Base-by-base conservation (phyloP, 345 rosid genomes). In the Chamaenerion angustifolium region DNA sequence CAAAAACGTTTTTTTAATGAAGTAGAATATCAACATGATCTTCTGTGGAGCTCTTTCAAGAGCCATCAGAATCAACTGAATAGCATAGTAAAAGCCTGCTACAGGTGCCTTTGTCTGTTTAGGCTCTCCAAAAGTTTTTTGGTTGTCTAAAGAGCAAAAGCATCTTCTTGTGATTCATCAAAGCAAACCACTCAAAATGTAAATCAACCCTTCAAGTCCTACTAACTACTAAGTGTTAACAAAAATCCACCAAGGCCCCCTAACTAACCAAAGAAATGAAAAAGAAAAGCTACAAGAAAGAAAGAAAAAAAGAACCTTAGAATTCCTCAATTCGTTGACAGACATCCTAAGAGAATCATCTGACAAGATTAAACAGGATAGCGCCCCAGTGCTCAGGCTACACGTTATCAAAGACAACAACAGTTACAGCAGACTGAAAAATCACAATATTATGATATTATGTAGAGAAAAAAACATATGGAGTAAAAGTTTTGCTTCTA, bases 361-460 rank as follows among this genome's bases (percentile, higher is more conserved):
- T 1, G 90, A 84, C 16, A 87, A 77, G 64, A 92, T 74, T 76
- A 87, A 68, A 48, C 95, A 79, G 25, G 96, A 87, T 41, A 92
- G 58, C n/a, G 81, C 95, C 62, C 98, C 98, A 31, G 96, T 82
- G 65, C 93, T 84, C 74, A 87, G 71, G 67, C 98, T 87, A 78
- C 56, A 71, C 66, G 10, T 50, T 27, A 50, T 15, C 6, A 46
- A n/a, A 27, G 43, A 45, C 49, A 5, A 46, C 43, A n/a, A n/a
- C n/a, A n/a, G n/a, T n/a, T n/a, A n/a, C n/a, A 13, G 1, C 4
- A 13, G 13, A 43, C 14, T 21, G 25, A n/a, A 19, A 27, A 49
- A 31, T 31, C 10, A 23, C 25, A 16, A 10, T 21, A 54, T 16
- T 2, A 54, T 6, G 10, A 12, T 10, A 21, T 31, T 19, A 8